Base-by-base conservation (phyloP, 208 protist species). In the Leishmania braziliensis region DNA sequence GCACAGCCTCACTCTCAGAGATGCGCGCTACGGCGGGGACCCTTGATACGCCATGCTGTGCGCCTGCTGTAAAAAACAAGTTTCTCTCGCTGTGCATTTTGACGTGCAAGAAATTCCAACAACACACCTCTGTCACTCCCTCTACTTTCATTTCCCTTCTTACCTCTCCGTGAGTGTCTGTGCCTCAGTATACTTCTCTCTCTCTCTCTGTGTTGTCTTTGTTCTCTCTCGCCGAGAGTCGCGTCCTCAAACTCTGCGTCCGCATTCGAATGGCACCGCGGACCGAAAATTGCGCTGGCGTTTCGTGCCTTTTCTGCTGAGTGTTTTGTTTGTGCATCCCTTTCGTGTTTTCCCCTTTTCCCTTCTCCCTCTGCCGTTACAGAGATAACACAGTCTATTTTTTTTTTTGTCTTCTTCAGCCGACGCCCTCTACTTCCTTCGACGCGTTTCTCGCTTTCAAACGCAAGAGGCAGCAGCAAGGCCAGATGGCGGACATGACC, bases 401-500 rank as follows among this genome's bases (percentile, higher is more conserved):
- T n/a, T 43, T 29, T 46, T 51, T 72, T 36, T 12, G 54, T 51
- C 2, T 23, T 56, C 8, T 36, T 4, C 5, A 48, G 68, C 6
- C 14, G 66, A 73, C 12, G 65, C 23, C 48, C 23, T 29, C 48
- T 46, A 36, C n/a, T 16, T 6, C 8, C n/a, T 43, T 46, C 23
- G 39, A 75, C 54, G 70, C 29, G 20, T 51, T 69, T 6, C 75
- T 18, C 23, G 10, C 43, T 53, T 29, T 53, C 10, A 54, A 48
- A 53, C 16, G 48, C 20, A 29, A 29, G 53, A 51, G 23, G 2
- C 26, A 14, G 1, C 36, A 63, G 68, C 12, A 23, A 53, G 51
- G 14, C n/a, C 10, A 6, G 43, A 97, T 95, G 92, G 85, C 91
- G 33, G 85, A 94, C 29, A 98, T 98, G 95, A 97, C 95, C 5